Evolutionary conservation across 2,329 filamentous ascomycete species (phyloP).

Genomic region (Colletotrichum somersetense): DNA sequence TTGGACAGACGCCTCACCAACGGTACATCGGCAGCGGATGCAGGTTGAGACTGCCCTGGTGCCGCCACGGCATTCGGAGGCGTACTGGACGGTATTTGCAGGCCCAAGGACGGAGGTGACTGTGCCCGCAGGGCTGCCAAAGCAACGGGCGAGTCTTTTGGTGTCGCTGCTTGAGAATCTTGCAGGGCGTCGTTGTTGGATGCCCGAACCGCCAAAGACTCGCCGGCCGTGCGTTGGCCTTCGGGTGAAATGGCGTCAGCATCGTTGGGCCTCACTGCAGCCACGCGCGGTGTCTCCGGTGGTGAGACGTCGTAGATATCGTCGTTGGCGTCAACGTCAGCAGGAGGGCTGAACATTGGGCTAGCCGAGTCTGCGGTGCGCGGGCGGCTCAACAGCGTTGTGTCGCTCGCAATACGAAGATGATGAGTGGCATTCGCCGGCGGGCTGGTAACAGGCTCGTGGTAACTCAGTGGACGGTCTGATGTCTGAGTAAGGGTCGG

Average conservation of each 20-base stretch:
- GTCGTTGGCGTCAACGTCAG: conserved; percentile 51
- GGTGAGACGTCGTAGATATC: conserved; percentile 64
- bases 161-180: conserved; percentile 8
- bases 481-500: conserved; percentile 30
- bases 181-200: conserved; percentile 4
- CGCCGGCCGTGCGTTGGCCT: conserved; percentile 21
- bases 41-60: conserved; percentile 9
- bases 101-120: conserved; percentile 43
- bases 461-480: conserved; percentile 37
- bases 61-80: conserved; percentile 39
- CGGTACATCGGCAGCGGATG: conserved; percentile 24
- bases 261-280: conserved; percentile 35
- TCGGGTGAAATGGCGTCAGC: neutral
- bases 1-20: conserved; percentile 51
- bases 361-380: conserved; percentile 35
- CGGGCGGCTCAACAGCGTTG: conserved; percentile 31
- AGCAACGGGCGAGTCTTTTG: neutral
- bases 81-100: conserved; percentile 49
- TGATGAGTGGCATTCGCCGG: conserved; percentile 25
- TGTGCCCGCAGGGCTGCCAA: conserved; percentile 5
- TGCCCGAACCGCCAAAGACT: conserved; percentile 10
- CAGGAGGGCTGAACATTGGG: conserved; percentile 27
- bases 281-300: conserved; percentile 55
- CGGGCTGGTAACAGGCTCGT: conserved; percentile 18
- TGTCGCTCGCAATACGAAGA: conserved; percentile 40